phyloP scores from a whole-genome alignment of 768 basidiomycete genomes.

The Mycena pura region DNA sequence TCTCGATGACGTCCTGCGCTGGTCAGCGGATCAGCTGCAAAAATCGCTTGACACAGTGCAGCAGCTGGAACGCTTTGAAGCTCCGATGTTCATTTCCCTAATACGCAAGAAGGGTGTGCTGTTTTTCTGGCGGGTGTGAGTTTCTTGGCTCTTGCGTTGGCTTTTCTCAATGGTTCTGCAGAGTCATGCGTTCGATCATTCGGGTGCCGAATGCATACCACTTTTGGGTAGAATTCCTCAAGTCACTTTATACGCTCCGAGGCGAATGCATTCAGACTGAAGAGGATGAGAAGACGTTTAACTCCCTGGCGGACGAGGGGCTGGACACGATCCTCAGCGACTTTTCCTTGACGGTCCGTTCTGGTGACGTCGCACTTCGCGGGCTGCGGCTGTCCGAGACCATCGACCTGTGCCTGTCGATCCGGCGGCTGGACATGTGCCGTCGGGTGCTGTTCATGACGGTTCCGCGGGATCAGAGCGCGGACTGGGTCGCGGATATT shows the following conservation, averaged over 20 bases:
- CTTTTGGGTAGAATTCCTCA: conserved; percentile 27
- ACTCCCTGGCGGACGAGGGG: conserved; percentile 18
- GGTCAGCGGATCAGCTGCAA: conserved; percentile 19
- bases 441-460: conserved; percentile 24
- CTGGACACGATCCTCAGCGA: conserved; percentile 24
- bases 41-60: conserved; percentile 20
- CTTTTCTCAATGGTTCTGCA: neutral
- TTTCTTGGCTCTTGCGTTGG: neutral
- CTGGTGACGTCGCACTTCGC: conserved; percentile 20
- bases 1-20: conserved; percentile 6
- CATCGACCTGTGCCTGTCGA: conserved; percentile 22
- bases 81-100: conserved; percentile 13
- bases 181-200: conserved; percentile 17
- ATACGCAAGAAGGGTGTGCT: conserved; percentile 20
- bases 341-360: conserved; percentile 15
- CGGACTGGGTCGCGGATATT: conserved; percentile 23
- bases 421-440: conserved; percentile 27
- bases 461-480: conserved; percentile 21
- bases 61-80: conserved; percentile 20
- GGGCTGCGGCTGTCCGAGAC: conserved; percentile 24
- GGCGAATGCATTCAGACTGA: conserved; percentile 13
- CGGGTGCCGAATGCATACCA: conserved; percentile 26
- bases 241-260: conserved; percentile 12
- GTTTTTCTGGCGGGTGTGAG: conserved; percentile 26
- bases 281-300: conserved; percentile 18